Evolutionary conservation across 371 early-diverging fungal genomes (phyloP).

Genomic region (Mucor mucedo): DNA sequence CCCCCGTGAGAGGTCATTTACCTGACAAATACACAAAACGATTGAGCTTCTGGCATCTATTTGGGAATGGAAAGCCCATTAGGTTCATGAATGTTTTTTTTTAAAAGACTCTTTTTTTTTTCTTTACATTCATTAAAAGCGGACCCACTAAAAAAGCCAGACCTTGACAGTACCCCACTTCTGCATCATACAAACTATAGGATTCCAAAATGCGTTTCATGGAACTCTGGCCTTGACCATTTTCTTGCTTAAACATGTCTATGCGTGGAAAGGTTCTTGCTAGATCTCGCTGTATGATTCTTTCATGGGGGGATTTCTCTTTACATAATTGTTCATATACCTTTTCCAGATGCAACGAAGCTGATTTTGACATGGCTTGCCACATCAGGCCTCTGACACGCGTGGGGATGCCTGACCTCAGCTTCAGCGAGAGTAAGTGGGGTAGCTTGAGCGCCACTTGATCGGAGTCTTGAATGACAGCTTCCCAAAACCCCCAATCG

Average conservation of each 20-base stretch:
- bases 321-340: conserved; percentile 82
- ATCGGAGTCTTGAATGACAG: conserved; percentile 83
- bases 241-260: conserved; percentile 82
- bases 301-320: conserved; percentile 85
- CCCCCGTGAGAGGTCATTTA: conserved; percentile 1
- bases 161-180: conserved; percentile 97
- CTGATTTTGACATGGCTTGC: conserved; percentile 88
- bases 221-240: conserved; percentile 84
- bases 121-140: conserved; percentile 82
- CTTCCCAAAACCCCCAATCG: conserved; percentile 95
- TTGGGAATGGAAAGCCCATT: no score
- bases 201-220: conserved; percentile 87
- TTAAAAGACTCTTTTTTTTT: no score
- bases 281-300: conserved; percentile 88
- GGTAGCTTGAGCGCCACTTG: conserved; percentile 62
- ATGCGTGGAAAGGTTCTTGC: conserved; percentile 91
- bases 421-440: conserved; percentile 66
- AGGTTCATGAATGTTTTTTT: no score
- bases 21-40: conserved; percentile 90
- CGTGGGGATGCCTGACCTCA: conserved; percentile 84
- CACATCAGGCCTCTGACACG: conserved; percentile 88
- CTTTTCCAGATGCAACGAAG: conserved; percentile 76
- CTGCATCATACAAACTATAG: conserved; percentile 88
- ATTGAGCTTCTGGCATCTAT: conserved; percentile 88
- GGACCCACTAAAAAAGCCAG: conserved; percentile 94